phyloP scores from a whole-genome alignment of 2,329 filamentous ascomycete species.

The Madurella mycetomatis region DNA sequence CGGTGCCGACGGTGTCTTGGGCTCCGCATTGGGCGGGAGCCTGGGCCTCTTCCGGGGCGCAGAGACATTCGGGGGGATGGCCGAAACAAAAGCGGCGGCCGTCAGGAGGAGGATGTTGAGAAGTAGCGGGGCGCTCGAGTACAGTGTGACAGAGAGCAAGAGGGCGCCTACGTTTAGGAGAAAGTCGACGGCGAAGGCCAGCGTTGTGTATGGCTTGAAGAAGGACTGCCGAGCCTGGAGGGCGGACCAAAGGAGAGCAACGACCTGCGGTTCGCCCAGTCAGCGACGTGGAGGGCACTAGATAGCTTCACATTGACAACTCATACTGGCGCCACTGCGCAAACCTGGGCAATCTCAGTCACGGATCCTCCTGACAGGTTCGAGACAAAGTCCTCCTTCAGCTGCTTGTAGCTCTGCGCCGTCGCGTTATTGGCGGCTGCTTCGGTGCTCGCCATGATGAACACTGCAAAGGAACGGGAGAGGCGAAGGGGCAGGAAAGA shows the following conservation, averaged over 20 bases:
- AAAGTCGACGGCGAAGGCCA: constrained; percentile 74
- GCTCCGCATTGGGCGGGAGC: constrained; percentile 41
- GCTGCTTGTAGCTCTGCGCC: constrained; percentile 70
- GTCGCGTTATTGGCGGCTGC: not conserved
- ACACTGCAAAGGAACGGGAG: not conserved
- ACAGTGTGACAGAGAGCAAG: constrained; percentile 81
- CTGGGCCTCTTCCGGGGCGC: constrained; percentile 46
- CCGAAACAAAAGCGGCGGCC: constrained; percentile 62
- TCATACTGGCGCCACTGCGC: constrained; percentile 76
- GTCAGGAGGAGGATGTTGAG: constrained; percentile 70
- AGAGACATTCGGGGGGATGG: constrained; percentile 42
- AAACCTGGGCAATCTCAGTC: constrained; percentile 81
- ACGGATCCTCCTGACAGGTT: constrained; percentile 80
- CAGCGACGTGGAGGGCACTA: constrained; percentile 9
- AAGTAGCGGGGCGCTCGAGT: constrained; percentile 68
- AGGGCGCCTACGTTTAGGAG: constrained; percentile 79
- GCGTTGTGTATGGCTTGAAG: constrained; percentile 68
- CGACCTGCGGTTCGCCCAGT: constrained; percentile 51
- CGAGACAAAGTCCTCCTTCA: constrained; percentile 95
- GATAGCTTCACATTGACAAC: constrained; percentile 4
- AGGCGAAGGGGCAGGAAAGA: not conserved
- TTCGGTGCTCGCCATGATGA: constrained; percentile 27
- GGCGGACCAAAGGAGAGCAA: constrained; percentile 81
- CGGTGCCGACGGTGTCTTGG: constrained; percentile 29
- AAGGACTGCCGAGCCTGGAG: constrained; percentile 80